A percentile compares a stretch with the other conserved stretches of the same genome.
Conservation (phyloP, 257 asterid genomes). For the Solanum microdontum region DNA sequence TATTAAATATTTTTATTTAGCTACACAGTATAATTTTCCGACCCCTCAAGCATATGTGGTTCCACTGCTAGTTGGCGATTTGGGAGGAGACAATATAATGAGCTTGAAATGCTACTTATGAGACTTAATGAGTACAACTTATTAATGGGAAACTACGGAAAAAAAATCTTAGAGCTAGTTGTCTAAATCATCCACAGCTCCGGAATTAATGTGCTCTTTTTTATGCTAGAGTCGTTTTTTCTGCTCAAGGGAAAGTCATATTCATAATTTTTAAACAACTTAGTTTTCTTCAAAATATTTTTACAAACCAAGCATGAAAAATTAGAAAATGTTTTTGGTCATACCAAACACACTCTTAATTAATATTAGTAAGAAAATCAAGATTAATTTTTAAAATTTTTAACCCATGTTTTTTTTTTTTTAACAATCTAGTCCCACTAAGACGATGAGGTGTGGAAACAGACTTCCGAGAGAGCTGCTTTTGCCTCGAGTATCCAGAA, state of each 20-base stretch:
- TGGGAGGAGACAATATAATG: background rate
- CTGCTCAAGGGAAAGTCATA: background rate
- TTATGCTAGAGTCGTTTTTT: background rate
- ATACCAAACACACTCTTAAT: background rate
- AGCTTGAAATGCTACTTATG: background rate
- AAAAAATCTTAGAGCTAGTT: background rate
- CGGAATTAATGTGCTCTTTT: background rate
- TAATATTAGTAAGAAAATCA: background rate
- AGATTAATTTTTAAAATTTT: background rate
- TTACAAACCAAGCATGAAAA: background rate
- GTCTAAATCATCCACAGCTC: rapidly evolving
- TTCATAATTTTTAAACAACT: background rate
- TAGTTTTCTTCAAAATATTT: background rate
- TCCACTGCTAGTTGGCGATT: background rate
- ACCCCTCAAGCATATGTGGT: background rate
- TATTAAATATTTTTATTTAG: background rate
- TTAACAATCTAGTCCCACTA: background rate
- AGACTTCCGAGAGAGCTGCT: background rate
- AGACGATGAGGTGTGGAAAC: background rate
- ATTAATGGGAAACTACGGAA: no score
- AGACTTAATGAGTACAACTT: background rate
- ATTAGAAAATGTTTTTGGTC: background rate
- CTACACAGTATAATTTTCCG: background rate
- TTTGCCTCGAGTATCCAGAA: background rate
- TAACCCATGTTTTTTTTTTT: background rate